These are phyloP conservation scores for Cinchona pubescens DNA, from an alignment of 257 asterid species.

Conservation along the genomic window DNA sequence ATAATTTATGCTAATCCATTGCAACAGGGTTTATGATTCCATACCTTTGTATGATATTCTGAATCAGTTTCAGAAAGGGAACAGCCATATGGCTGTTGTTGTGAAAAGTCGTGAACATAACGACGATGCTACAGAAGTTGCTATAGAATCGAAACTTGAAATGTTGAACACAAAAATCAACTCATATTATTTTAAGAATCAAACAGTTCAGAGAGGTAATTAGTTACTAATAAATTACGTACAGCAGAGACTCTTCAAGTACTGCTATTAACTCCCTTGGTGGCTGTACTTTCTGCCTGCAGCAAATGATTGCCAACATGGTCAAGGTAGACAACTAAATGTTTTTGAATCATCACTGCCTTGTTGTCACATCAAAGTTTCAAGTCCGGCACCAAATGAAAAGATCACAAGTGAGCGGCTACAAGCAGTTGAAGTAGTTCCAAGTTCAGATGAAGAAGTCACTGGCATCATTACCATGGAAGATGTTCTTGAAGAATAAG, in stretches of 20 bases:
- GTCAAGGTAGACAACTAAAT: slow-evolving; percentile 15
- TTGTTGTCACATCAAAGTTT: slow-evolving; percentile 3
- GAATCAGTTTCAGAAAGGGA: slow-evolving; percentile 54
- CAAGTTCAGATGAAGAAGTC: slow-evolving; percentile 44
- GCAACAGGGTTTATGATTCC: slow-evolving; percentile 41
- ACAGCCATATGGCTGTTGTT: slow-evolving; percentile 68
- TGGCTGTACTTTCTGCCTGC: slow-evolving; percentile 9
- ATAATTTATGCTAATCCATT: neutral
- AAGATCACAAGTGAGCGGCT: slow-evolving; percentile 23
- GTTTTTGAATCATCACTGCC: neutral
- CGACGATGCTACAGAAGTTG: slow-evolving; percentile 14
- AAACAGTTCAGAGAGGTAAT: slow-evolving; percentile 25
- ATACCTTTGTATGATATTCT: slow-evolving; percentile 56
- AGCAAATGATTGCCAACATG: slow-evolving; percentile 18
- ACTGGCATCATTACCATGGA: slow-evolving; percentile 71
- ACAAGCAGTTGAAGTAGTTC: slow-evolving; percentile 25
- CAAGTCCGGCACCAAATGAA: slow-evolving; percentile 18
- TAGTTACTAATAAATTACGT: neutral
- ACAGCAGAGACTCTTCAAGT: no score
- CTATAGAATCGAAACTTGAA: slow-evolving; percentile 17
- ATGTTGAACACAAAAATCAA: slow-evolving; percentile 23
- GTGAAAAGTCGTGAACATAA: slow-evolving; percentile 30
- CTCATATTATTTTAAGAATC: slow-evolving; percentile 22
- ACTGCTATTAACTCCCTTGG: neutral
- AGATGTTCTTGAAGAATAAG: slow-evolving; percentile 64